A percentile compares a stretch with the other conserved stretches of the same genome.
Evolutionary conservation across 2,329 filamentous ascomycete species (phyloP).

Genomic region (Arthroderma sp.): DNA sequence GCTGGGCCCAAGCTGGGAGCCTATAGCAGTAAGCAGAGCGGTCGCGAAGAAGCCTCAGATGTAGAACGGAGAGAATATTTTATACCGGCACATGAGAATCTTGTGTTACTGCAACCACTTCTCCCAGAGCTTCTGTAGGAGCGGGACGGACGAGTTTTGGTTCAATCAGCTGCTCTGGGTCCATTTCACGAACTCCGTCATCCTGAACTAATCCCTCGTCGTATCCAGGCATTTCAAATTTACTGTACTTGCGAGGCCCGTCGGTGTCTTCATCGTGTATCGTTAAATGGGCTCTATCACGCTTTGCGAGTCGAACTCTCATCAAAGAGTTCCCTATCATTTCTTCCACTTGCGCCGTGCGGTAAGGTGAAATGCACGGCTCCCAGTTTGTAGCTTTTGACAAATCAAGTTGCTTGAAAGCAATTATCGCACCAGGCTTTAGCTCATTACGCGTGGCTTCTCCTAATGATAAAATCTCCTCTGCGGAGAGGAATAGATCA

Average conservation of each 20-base stretch:
- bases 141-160: conserved; percentile 48
- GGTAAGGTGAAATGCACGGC: conserved; percentile 38
- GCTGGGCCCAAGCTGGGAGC: too few relatives aligned
- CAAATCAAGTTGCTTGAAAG: conserved; percentile 35
- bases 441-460: conserved; percentile 22
- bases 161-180: conserved; percentile 52
- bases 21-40: too few relatives aligned
- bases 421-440: conserved; percentile 28
- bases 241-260: conserved; percentile 60
- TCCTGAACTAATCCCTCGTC: conserved; percentile 43
- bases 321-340: conserved; percentile 42
- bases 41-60: too few relatives aligned
- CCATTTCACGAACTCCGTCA: conserved; percentile 47
- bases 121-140: conserved; percentile 11
- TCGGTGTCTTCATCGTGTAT: conserved; percentile 53
- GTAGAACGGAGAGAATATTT: conserved; percentile 13
- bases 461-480: conserved; percentile 53
- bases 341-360: conserved; percentile 52
- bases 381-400: conserved; percentile 36
- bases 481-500: conserved; percentile 35
- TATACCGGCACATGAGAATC: conserved; percentile 27
- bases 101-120: conserved; percentile 17
- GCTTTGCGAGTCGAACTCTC: conserved; percentile 51
- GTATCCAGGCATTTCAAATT: conserved; percentile 61
- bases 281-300: conserved; percentile 44